Conservation (phyloP, 306 rosid species). For the Quercus robur region DNA sequence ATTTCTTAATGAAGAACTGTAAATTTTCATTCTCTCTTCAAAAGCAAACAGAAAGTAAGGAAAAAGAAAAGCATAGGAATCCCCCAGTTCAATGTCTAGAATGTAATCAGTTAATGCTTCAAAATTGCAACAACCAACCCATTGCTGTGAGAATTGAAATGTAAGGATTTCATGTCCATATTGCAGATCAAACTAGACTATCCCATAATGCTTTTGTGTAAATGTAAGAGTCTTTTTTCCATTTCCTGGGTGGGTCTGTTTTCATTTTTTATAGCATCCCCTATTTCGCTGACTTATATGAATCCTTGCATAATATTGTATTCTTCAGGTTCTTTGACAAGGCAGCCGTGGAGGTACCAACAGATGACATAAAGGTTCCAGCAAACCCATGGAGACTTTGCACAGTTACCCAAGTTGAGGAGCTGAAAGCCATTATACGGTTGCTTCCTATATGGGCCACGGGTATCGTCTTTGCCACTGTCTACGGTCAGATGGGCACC, state of each 20-base stretch:
- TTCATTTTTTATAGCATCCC: background rate
- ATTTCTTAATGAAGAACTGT: background rate
- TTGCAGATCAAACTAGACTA: background rate
- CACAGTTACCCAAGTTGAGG: constrained; percentile 97
- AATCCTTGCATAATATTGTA: background rate
- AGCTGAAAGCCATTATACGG: constrained; percentile 68
- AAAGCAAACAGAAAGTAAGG: background rate
- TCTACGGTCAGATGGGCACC: constrained; percentile 71
- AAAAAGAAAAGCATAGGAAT: background rate
- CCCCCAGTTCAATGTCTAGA: background rate
- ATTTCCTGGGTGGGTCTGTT: background rate
- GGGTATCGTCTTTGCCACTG: constrained; percentile 73
- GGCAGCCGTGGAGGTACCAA: constrained; percentile 60
- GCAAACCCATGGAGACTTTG: constrained; percentile 69
- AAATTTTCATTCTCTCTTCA: background rate
- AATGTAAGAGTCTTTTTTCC: background rate
- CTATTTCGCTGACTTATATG: background rate
- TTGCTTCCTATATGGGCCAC: constrained; percentile 94
- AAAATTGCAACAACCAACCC: background rate
- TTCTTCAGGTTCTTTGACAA: constrained; percentile 77
- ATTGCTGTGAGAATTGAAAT: background rate
- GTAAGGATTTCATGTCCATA: background rate
- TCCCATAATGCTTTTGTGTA: background rate
- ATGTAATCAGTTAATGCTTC: background rate
- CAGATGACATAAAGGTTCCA: constrained; percentile 38